Percentiles rank a stretch among this genome's conserved stretches.
These are phyloP conservation scores for Pyrenophora tritici-repentis DNA, from an alignment of 2,329 filamentous ascomycete genomes.

Conservation along the genomic window DNA sequence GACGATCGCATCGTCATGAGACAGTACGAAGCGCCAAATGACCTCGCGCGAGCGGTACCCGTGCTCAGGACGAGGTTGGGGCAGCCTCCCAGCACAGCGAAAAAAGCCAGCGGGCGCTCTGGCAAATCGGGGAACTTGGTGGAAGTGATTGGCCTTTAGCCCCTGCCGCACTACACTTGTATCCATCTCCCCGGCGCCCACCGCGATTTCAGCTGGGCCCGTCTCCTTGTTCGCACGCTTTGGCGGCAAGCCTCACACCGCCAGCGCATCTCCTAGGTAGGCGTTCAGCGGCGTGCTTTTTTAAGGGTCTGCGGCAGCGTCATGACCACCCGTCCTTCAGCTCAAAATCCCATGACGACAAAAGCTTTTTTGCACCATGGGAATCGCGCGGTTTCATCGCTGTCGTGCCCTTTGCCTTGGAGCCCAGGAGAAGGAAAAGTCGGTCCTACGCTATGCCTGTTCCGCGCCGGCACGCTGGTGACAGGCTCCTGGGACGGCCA, in stretches of 20 bases:
- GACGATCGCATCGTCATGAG: slow-evolving; percentile 7
- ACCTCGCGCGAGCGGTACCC: slow-evolving; percentile 15
- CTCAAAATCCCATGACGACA: background rate
- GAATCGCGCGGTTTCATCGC: slow-evolving; percentile 10
- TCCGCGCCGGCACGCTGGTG: slow-evolving; percentile 27
- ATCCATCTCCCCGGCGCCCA: slow-evolving; percentile 14
- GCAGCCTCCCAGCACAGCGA: slow-evolving; percentile 22
- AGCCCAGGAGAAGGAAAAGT: slow-evolving; percentile 17
- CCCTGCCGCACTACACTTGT: slow-evolving; percentile 24
- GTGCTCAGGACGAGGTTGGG: slow-evolving; percentile 21
- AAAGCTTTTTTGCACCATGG: background rate
- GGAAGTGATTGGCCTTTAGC: slow-evolving; percentile 36
- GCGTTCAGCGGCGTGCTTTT: slow-evolving; percentile 17
- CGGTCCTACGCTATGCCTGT: slow-evolving; percentile 19
- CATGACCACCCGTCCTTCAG: background rate
- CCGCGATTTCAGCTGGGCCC: slow-evolving; percentile 12
- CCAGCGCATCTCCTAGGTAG: slow-evolving; percentile 33
- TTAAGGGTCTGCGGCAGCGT: slow-evolving; percentile 13
- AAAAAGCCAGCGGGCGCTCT: slow-evolving; percentile 24
- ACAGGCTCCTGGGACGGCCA: slow-evolving; percentile 38
- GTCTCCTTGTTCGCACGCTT: slow-evolving; percentile 19
- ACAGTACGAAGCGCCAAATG: slow-evolving; percentile 17
- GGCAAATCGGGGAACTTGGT: slow-evolving; percentile 34
- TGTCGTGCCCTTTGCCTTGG: slow-evolving; percentile 19
- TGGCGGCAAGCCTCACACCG: slow-evolving; percentile 31